A percentile compares a stretch with the other conserved stretches of the same genome.
phyloP scores from a whole-genome alignment of 306 rosid species.

The Ochetophila trinervis region DNA sequence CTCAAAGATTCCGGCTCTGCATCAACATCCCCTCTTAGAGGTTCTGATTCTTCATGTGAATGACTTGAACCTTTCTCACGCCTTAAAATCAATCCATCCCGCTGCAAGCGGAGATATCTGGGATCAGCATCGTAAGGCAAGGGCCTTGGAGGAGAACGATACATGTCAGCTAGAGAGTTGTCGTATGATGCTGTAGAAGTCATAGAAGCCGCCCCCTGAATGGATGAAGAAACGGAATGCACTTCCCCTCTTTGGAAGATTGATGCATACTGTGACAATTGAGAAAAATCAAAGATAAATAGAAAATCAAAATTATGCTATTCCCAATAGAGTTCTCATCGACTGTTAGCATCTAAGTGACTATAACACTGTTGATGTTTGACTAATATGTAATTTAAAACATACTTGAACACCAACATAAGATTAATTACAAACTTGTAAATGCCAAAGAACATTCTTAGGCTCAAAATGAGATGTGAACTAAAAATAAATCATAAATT shows the following conservation, averaged over 20 bases:
- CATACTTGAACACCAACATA: not conserved
- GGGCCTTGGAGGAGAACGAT: conserved; percentile 96
- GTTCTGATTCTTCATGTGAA: conserved; percentile 82
- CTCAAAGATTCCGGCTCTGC: conserved; percentile 58
- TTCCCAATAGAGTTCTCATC: conserved; percentile 11
- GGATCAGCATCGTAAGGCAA: conserved; percentile 91
- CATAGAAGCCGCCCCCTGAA: conserved; percentile 79
- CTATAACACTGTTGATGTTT: conserved; percentile 6
- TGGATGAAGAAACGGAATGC: conserved; percentile 74
- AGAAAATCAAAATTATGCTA: conserved; percentile 14
- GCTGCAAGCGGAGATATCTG: conserved; percentile 63
- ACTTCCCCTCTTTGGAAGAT: conserved; percentile 76
- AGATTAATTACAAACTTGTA: not conserved
- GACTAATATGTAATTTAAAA: conserved; percentile 11
- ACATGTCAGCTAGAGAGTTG: conserved; percentile 74
- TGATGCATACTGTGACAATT: conserved; percentile 64
- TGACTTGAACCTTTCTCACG: conserved; percentile 92
- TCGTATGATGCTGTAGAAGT: conserved; percentile 68
- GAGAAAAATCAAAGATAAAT: conserved; percentile 6
- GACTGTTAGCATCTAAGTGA: conserved; percentile 21
- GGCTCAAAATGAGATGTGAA: conserved; percentile 1
- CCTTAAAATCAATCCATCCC: conserved; percentile 79
- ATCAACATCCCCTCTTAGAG: conserved; percentile 70
- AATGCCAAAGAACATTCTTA: conserved; percentile 15
- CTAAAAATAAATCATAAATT: conserved; percentile 10